These are phyloP conservation scores for Aspergillus floridensis DNA, from an alignment of 2,329 filamentous ascomycete genomes.

Conservation along the genomic window DNA sequence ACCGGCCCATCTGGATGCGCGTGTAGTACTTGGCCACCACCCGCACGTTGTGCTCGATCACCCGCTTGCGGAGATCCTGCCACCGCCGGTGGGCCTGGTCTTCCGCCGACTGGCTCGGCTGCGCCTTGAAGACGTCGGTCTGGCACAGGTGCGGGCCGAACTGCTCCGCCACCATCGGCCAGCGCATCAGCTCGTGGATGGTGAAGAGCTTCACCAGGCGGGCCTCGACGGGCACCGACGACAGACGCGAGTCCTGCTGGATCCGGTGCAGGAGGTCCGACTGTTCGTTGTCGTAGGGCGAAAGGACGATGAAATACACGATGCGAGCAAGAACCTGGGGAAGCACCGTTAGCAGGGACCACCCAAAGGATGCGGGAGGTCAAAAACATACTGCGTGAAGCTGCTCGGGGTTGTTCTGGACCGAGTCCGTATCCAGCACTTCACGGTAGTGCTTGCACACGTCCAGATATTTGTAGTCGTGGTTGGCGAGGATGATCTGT, in stretches of 20 bases:
- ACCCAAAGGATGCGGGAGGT: neutral
- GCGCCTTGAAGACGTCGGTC: constrained; percentile 83
- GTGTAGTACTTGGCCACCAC: constrained; percentile 99
- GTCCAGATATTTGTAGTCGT: constrained; percentile 95
- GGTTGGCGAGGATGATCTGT: constrained; percentile 91
- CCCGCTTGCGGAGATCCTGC: constrained; percentile 93
- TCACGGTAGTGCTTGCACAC: constrained; percentile 98
- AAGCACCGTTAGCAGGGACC: constrained; percentile 9
- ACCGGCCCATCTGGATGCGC: constrained; percentile 84
- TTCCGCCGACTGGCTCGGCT: constrained; percentile 63
- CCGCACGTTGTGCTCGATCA: constrained; percentile 98
- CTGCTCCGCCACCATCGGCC: constrained; percentile 85
- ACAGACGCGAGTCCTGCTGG: constrained; percentile 77
- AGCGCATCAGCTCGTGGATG: constrained; percentile 94
- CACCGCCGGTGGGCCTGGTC: constrained; percentile 81
- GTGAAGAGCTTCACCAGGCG: constrained; percentile 93
- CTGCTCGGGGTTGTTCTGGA: constrained; percentile 84
- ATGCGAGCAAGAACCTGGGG: constrained; percentile 86
- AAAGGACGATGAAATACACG: constrained; percentile 95
- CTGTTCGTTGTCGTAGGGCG: constrained; percentile 97
- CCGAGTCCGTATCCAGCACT: constrained; percentile 91
- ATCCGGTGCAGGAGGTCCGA: constrained; percentile 95
- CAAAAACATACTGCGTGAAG: constrained; percentile 71
- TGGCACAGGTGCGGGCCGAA: constrained; percentile 84
- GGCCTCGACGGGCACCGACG: constrained; percentile 73